Percentiles rank a stretch among this genome's conserved stretches.
phyloP scores from a whole-genome alignment of 495 filamentous ascomycete genomes.

The Xylaria bambusicola region DNA sequence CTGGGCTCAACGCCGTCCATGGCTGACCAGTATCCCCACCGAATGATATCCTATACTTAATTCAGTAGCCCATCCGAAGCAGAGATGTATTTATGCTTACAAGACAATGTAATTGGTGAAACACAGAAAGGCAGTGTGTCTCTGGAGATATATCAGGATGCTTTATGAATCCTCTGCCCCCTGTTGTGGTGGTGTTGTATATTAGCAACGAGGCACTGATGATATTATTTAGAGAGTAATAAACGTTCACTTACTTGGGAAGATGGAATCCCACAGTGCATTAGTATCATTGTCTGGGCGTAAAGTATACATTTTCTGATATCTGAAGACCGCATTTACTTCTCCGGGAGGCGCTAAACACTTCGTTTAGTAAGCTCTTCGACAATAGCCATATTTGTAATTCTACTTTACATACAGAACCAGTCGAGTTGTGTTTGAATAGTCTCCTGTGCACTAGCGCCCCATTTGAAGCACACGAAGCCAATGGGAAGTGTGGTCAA shows the following conservation, averaged over 20 bases:
- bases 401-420: background rate
- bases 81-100: background rate
- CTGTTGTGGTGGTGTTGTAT: background rate
- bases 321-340: background rate
- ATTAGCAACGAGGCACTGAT: background rate
- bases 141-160: slow-evolving; percentile 1
- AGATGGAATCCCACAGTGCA: background rate
- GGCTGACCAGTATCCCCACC: background rate
- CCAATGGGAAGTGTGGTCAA: background rate
- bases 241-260: background rate
- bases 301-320: background rate
- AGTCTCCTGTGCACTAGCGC: background rate
- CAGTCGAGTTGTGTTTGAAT: background rate
- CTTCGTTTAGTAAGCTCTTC: no score
- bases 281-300: background rate
- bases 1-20: background rate
- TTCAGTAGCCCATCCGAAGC: background rate
- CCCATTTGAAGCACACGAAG: background rate
- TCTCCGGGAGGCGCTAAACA: background rate
- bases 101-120: background rate
- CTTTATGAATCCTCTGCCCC: background rate
- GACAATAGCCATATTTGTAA: no score
- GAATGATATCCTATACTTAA: background rate
- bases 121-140: background rate
- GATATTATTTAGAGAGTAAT: background rate